Evolutionary conservation across 352 stramenopile species (phyloP).

Genomic region (Pythium apleroticum): DNA sequence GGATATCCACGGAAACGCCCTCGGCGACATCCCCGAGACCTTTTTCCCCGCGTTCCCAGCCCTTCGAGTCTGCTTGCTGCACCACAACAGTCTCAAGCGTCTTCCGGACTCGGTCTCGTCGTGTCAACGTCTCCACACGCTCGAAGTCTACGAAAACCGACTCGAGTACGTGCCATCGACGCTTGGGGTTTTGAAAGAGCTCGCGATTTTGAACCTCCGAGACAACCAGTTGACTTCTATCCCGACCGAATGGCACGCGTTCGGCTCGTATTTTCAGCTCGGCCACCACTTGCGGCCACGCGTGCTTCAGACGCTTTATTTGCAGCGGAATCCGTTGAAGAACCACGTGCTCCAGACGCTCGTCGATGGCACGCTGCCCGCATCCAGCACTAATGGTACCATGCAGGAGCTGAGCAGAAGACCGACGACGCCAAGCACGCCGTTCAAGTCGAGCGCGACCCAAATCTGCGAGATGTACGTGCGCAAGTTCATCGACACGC

Average conservation of each 20-base stretch:
- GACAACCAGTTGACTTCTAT: constrained; percentile 49
- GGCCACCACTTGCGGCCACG: constrained; percentile 13
- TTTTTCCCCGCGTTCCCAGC: constrained; percentile 44
- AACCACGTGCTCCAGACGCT: constrained; percentile 40
- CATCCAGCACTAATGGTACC: constrained; percentile 17
- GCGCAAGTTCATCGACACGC: constrained; percentile 47
- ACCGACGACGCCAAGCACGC: neutral
- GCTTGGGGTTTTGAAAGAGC: constrained; percentile 30
- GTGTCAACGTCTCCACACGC: constrained; percentile 35
- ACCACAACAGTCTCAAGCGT: constrained; percentile 38
- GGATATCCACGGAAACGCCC: constrained; percentile 44
- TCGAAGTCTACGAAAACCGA: constrained; percentile 56
- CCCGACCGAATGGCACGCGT: constrained; percentile 50
- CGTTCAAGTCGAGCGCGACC: constrained; percentile 26
- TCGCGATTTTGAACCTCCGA: constrained; percentile 42
- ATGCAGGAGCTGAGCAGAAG: neutral
- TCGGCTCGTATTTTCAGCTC: constrained; percentile 27
- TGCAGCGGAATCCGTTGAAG: constrained; percentile 48
- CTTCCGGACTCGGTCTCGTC: constrained; percentile 36
- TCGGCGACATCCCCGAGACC: constrained; percentile 39
- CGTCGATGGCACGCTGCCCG: constrained; percentile 27
- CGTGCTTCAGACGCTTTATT: constrained; percentile 38
- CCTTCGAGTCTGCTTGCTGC: constrained; percentile 39
- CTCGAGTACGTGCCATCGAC: constrained; percentile 33
- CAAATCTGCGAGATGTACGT: constrained; percentile 45